Evolutionary conservation across 225 moss, liverwort and hornwort genomes (phyloP).

Genomic region (Bryum argenteum): DNA sequence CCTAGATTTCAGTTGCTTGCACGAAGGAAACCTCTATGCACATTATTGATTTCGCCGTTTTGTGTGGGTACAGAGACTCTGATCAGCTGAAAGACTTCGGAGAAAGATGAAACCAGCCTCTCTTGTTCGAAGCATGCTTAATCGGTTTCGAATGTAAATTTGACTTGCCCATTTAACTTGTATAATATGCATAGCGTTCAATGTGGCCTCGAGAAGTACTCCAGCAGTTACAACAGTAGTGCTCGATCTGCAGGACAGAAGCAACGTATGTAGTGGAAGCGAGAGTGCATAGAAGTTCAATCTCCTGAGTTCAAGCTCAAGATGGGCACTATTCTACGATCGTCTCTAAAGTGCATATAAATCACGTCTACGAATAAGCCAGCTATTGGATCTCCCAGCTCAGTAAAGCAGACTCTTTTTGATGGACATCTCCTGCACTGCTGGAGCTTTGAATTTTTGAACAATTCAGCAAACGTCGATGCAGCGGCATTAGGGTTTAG

Average conservation of each 20-base stretch:
- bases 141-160: constrained; percentile 17
- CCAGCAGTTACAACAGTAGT: constrained; percentile 8
- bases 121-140: constrained; percentile 4
- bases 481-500: background rate
- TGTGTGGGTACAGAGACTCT: constrained; percentile 20
- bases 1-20: constrained; percentile 21
- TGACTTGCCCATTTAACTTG: background rate
- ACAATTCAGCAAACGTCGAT: background rate
- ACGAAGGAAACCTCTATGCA: background rate
- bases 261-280: background rate
- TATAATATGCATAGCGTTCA: constrained; percentile 5
- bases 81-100: constrained; percentile 6
- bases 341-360: background rate
- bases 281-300: constrained; percentile 3
- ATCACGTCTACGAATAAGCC: background rate
- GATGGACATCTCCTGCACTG: background rate
- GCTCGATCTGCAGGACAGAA: constrained; percentile 18
- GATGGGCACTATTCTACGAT: constrained; percentile 4
- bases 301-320: background rate
- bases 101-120: constrained; percentile 15
- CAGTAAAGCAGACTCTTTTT: constrained; percentile 1
- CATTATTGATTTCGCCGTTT: constrained; percentile 12
- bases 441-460: constrained; percentile 2
- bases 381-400: background rate
- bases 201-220: constrained; percentile 15